A percentile compares a stretch with the other conserved stretches of the same genome.
Conservation (phyloP, 1,284 basidiomycete genomes). For the Ustilago shanxiensis region DNA sequence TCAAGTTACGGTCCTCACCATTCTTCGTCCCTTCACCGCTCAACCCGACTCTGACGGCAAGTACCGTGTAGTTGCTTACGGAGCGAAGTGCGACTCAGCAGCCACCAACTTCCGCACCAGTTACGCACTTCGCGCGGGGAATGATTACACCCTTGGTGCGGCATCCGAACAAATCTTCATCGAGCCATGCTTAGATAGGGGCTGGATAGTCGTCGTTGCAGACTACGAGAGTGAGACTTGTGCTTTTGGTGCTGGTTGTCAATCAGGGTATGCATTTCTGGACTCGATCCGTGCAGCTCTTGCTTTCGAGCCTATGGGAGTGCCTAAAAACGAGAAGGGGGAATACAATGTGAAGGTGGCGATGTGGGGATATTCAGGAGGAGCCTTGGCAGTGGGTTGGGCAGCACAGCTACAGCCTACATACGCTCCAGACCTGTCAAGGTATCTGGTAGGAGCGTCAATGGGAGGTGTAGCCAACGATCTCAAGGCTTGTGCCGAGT, state of each 20-base stretch:
- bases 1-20: slow-evolving; percentile 51
- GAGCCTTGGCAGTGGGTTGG: slow-evolving; percentile 65
- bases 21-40: slow-evolving; percentile 43
- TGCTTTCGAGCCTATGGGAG: slow-evolving; percentile 42
- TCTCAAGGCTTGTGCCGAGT: slow-evolving; percentile 44
- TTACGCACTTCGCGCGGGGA: slow-evolving; percentile 44
- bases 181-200: slow-evolving; percentile 53
- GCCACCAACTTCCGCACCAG: slow-evolving; percentile 47
- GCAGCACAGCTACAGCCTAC: slow-evolving; percentile 53
- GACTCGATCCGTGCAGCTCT: slow-evolving; percentile 60
- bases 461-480: slow-evolving; percentile 62
- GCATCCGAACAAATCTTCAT: slow-evolving; percentile 60
- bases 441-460: slow-evolving; percentile 53
- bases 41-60: slow-evolving; percentile 33
- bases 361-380: slow-evolving; percentile 66
- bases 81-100: slow-evolving; percentile 48
- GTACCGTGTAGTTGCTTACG: slow-evolving; percentile 37
- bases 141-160: slow-evolving; percentile 36
- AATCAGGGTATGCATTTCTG: slow-evolving; percentile 56
- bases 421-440: slow-evolving; percentile 56
- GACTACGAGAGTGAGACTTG: slow-evolving; percentile 64
- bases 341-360: slow-evolving; percentile 39
- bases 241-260: slow-evolving; percentile 59
- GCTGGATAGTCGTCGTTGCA: slow-evolving; percentile 58
- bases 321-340: slow-evolving; percentile 21